Base-by-base conservation (phyloP, 2,329 filamentous ascomycete species). In the Clathrospora elynae region DNA sequence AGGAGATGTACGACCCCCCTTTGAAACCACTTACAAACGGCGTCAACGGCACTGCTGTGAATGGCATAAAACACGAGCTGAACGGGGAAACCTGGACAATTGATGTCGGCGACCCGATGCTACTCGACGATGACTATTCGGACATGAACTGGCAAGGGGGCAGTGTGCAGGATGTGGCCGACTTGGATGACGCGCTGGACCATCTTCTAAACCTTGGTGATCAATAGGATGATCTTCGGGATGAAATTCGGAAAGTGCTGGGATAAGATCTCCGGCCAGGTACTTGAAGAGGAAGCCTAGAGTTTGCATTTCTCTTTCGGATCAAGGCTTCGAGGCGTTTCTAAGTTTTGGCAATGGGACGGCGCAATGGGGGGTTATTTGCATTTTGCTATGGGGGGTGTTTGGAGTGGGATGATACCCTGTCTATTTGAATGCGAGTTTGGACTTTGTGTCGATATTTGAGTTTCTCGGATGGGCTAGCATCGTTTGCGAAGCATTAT, bases 101-200 rank as follows among this genome's bases (percentile, higher is more conserved):
- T 4, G 58, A 60, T 13, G 36, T 64, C n/a, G 69, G 66, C 5
- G 54, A 57, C 6, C 35, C 31, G 10, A 51, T 40, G 35, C 28
- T 26, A 58, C 65, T 65, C 65, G 17, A 67, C 9, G 71, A 73
- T 9, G 64, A 46, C 2, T 32, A 64, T 3, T 20, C 49, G 24
- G 67, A 71, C 8, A 59, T 59, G 41, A 55, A 56, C 0, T 76
- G 73, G 71, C 61, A 64, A 26, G 73, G 73, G 4, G 69, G 61
- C 1, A 61, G 58, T n/a, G 62, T 62, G 6, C 53, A 56, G 20
- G 66, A 70, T 23, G 33, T 62, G 4, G 47, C 49, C 0, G 55
- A 55, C 11, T 31, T 70, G 49, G 59, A 70, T 45, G 47, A 56
- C 11, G 66, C 71, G 8, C 49, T 76, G 41, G 74, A 75, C 50